phyloP scores from a whole-genome alignment of 257 asterid genomes.

The Linaria vulgaris region DNA sequence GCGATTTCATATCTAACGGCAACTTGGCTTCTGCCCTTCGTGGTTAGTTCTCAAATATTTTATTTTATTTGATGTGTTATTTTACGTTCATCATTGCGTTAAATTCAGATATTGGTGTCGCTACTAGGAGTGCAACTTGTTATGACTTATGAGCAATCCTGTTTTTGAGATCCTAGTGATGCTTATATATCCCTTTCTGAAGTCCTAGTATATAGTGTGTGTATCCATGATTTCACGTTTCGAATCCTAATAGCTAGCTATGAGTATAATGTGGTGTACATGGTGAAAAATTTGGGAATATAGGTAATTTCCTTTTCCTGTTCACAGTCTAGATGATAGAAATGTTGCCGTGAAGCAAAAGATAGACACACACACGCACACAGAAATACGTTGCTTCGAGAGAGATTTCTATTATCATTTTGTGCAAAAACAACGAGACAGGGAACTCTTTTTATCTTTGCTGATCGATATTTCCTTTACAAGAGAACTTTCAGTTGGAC shows the following conservation, averaged over 20 bases:
- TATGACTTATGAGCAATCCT: no score
- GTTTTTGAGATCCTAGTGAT: no score
- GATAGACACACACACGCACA: slow-evolving; percentile 8
- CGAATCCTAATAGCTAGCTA: background rate
- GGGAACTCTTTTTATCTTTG: slow-evolving; percentile 1
- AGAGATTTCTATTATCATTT: slow-evolving; percentile 4
- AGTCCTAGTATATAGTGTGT: background rate
- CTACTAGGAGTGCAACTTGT: no score
- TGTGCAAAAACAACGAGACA: slow-evolving; percentile 15
- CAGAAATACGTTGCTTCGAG: background rate
- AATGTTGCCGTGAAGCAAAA: slow-evolving; percentile 4
- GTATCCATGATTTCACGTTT: slow-evolving; percentile 1
- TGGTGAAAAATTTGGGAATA: no score
- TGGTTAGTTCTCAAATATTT: slow-evolving; percentile 41
- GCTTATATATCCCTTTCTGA: background rate
- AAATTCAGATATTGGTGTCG: background rate
- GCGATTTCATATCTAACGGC: slow-evolving; percentile 89
- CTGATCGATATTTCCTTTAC: slow-evolving; percentile 15
- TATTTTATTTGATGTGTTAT: background rate
- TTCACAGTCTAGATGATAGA: slow-evolving; percentile 6
- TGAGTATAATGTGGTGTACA: background rate
- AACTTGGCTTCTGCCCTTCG: slow-evolving; percentile 83
- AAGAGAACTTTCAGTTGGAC: background rate
- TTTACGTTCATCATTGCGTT: background rate
- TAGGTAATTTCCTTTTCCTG: slow-evolving; percentile 9